phyloP scores from a whole-genome alignment of 2,329 filamentous ascomycete species.

The Botrytis elliptica region DNA sequence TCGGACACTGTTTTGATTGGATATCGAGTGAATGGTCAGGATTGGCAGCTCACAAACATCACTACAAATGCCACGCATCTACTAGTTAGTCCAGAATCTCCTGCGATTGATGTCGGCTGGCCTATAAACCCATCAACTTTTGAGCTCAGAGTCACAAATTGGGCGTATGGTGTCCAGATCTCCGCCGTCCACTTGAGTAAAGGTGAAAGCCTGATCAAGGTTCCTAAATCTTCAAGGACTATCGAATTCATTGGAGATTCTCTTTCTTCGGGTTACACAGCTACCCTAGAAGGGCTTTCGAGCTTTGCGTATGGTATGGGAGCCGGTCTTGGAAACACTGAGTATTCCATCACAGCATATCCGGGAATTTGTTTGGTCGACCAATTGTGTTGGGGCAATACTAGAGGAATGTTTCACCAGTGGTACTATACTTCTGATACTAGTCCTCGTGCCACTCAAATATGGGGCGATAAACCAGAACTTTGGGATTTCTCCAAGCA shows the following conservation, averaged over 20 bases:
- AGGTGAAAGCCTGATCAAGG: conserved; percentile 46
- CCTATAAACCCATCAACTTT: conserved; percentile 50
- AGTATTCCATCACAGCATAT: conserved; percentile 58
- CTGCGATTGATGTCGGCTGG: conserved; percentile 46
- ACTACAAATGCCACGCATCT: conserved; percentile 56
- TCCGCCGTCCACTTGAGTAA: conserved; percentile 49
- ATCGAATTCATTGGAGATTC: conserved; percentile 50
- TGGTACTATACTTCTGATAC: conserved; percentile 59
- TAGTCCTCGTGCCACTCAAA: conserved; percentile 31
- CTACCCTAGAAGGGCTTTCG: conserved; percentile 57
- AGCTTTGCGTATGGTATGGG: conserved; percentile 56
- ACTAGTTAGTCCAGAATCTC: conserved; percentile 48
- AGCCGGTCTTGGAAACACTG: conserved; percentile 56
- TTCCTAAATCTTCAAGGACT: conserved; percentile 40
- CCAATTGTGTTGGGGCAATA: conserved; percentile 54
- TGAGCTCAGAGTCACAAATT: conserved; percentile 60
- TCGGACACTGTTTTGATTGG: conserved; percentile 49
- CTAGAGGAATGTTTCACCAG: conserved; percentile 52
- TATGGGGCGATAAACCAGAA: conserved; percentile 44
- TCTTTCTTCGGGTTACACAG: conserved; percentile 55
- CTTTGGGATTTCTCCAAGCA: conserved; percentile 47
- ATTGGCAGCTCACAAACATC: conserved; percentile 62
- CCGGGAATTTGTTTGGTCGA: conserved; percentile 58
- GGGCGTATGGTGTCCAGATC: conserved; percentile 59
- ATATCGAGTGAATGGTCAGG: conserved; percentile 57